A percentile compares a stretch with the other conserved stretches of the same genome.
Conservation (phyloP, 2,329 filamentous ascomycete species). For the Pseudogymnoascus sp. region DNA sequence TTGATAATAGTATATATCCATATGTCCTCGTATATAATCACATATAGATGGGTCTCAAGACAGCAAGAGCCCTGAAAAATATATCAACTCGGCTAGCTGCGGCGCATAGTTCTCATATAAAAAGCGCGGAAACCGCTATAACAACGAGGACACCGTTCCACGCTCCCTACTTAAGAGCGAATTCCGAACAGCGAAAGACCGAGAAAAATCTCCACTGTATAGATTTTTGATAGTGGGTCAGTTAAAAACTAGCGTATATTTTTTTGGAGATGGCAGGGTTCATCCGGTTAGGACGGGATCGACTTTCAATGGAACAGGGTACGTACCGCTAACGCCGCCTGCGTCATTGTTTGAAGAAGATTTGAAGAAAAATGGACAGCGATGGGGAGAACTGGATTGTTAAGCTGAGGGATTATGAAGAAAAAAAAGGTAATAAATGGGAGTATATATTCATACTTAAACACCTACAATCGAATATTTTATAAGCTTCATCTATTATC, state of each 20-base stretch:
- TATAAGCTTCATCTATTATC: background rate
- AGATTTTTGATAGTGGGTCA: slow-evolving; percentile 7
- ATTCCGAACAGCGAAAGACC: slow-evolving; percentile 1
- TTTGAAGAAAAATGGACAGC: background rate
- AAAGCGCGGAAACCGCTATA: background rate
- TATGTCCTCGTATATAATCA: background rate
- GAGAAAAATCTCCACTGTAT: background rate
- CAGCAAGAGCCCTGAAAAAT: background rate
- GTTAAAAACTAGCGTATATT: background rate
- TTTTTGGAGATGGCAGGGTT: background rate
- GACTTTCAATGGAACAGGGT: background rate
- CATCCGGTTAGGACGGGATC: slow-evolving; percentile 6
- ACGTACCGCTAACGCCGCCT: slow-evolving; percentile 3
- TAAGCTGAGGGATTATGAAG: background rate
- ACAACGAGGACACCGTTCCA: background rate
- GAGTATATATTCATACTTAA: background rate
- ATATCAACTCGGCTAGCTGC: background rate
- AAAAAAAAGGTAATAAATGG: background rate
- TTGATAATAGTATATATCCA: background rate
- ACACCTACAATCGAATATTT: background rate
- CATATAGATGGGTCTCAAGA: background rate
- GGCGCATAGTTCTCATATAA: background rate
- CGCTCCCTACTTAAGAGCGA: background rate
- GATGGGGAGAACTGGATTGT: background rate
- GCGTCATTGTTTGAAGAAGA: background rate